phyloP scores from a whole-genome alignment of 129 eudicot genomes.

The Glebionis coronaria region DNA sequence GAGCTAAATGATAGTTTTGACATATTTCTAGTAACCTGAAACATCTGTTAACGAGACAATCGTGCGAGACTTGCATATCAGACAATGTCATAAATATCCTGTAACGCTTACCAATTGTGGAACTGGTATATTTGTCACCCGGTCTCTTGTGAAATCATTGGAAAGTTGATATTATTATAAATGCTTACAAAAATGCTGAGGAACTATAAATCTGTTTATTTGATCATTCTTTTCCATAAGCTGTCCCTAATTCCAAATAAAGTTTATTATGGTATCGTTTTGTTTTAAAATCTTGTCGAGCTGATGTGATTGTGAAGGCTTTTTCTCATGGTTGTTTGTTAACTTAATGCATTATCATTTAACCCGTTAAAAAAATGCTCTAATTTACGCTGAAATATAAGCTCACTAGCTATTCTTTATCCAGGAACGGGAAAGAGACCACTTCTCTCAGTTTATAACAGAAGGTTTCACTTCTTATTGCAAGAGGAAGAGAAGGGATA shows the following conservation, averaged over 20 bases:
- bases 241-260: too few species aligned
- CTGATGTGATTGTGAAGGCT: too few species aligned
- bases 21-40: neutral
- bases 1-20: neutral
- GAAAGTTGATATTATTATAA: too few species aligned
- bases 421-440: conserved; percentile 97
- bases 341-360: too few species aligned
- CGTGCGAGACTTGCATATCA: neutral
- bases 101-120: neutral
- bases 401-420: conserved; percentile 15
- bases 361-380: neutral
- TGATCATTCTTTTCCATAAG: too few species aligned
- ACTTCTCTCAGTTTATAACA: conserved; percentile 95
- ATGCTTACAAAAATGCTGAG: too few species aligned
- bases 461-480: conserved; percentile 97
- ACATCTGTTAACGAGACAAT: neutral
- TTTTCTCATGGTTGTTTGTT: too few species aligned
- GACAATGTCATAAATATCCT: neutral
- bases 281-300: too few species aligned
- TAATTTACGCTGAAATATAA: neutral
- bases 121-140: neutral
- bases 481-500: conserved; percentile 95
- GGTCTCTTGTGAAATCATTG: too few species aligned
- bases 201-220: too few species aligned
- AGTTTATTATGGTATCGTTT: too few species aligned